Conservation (phyloP, 1,139 yeast species). For the Candida anutae region DNA sequence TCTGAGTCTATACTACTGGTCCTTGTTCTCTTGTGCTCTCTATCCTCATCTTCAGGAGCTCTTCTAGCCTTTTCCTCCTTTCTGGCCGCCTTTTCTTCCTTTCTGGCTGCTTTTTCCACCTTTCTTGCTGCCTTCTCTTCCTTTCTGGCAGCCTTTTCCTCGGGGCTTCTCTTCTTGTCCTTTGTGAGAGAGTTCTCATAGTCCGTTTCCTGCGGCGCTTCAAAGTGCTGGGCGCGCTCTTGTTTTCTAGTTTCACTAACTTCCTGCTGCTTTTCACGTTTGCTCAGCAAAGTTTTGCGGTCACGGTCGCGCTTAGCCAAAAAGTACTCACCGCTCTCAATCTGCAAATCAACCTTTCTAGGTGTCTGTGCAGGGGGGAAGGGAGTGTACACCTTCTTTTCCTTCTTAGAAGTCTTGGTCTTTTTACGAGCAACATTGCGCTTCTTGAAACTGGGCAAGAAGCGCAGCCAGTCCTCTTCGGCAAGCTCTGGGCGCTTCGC, state of each 20-base stretch:
- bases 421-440: conserved; percentile 91
- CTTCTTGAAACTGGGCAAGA: conserved; percentile 94
- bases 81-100: conserved; percentile 9
- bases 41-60: conserved; percentile 4
- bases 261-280: conserved; percentile 71
- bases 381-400: conserved; percentile 91
- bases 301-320: conserved; percentile 79
- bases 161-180: conserved; percentile 9
- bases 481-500: conserved; percentile 94
- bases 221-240: conserved; percentile 71
- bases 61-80: conserved; percentile 15
- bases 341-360: conserved; percentile 93
- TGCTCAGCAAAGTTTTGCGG: conserved; percentile 62
- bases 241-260: conserved; percentile 56
- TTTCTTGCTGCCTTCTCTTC: conserved; percentile 9
- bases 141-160: conserved; percentile 9
- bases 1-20: conserved; percentile 1
- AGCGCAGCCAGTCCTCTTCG: conserved; percentile 94
- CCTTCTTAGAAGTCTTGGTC: conserved; percentile 55
- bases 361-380: conserved; percentile 98
- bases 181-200: conserved; percentile 10
- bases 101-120: conserved; percentile 6
- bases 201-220: conserved; percentile 53
- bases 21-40: conserved; percentile 4
- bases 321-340: conserved; percentile 98